Evolutionary conservation across 2,329 filamentous ascomycete genomes (phyloP), one percentile per base, ranked within the genome.

Genomic region (Fusarium palustre): DNA sequence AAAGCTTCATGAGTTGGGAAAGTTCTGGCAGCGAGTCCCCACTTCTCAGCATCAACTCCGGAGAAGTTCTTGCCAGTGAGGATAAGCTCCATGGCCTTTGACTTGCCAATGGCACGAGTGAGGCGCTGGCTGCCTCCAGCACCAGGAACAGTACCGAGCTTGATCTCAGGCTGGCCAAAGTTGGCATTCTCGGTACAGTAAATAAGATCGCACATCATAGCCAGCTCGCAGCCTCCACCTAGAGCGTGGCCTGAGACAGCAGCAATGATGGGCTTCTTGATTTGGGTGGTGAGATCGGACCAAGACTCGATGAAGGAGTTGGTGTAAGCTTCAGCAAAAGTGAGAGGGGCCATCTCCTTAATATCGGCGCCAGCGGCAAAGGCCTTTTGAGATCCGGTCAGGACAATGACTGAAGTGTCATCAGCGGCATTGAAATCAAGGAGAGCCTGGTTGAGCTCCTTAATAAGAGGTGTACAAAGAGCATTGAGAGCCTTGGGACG

Each of bases 291-390:
- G 47, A 97, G 88, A 68, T 91, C 86, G 8, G 94, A 97, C 96
- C 96, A 99, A 12, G 90, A 90, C 79, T 97, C 94, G 80, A 99
- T 98, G 81, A 99, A 99, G 77, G 97, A 93, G 72, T 85, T 89
- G 48, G 89, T 92, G 83, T 97, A 98, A 39, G 96, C 95, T 70
- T 91, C 85, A 68, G 92, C 88, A 82, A 99, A 99, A 57, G 91
- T 94, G 39, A 97, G 88, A 64, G 93, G 90, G 31, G 93, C 92
- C 96, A 99, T 99, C 82, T 99, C 96, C 82, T 98, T 98, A 84
- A 99, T 99, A 81, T 99, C 96, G 65, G 96, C 96, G 53, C 96
- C 96, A 45, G 96, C 95, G 31, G 95, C 95, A 77, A 97, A 99
- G 42, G 95, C 94, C 80, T 91, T 93, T 71, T 93, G 86, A 46